phyloP scores from a whole-genome alignment of 768 basidiomycete species.

The Cystobasidium onofrii region DNA sequence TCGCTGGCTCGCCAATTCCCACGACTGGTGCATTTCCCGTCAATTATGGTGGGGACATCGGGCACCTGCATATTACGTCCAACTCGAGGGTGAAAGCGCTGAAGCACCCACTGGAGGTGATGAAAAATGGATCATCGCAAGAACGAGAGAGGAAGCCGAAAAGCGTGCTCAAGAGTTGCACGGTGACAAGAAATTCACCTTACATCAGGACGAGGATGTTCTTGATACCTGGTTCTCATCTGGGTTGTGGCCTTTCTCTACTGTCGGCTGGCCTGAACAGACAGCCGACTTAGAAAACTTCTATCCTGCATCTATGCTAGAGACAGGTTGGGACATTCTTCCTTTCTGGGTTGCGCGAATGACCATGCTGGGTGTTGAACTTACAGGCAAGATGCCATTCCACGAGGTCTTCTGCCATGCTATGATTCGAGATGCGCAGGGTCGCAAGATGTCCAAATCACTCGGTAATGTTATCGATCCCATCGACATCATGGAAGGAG shows the following conservation, averaged over 20 bases:
- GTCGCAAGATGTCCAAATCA: constrained; percentile 97
- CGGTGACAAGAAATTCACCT: constrained; percentile 60
- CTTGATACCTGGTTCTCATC: constrained; percentile 99
- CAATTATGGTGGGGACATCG: constrained; percentile 99
- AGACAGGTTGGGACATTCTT: constrained; percentile 99
- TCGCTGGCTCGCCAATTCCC: constrained; percentile 85
- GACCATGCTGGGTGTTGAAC: constrained; percentile 80
- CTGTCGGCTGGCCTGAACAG: constrained; percentile 96
- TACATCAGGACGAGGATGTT: constrained; percentile 93
- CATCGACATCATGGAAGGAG: constrained; percentile 82
- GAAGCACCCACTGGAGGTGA: constrained; percentile 59
- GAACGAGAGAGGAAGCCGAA: constrained; percentile 66
- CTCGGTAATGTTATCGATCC: constrained; percentile 97
- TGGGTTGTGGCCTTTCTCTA: constrained; percentile 93
- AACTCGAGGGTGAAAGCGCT: constrained; percentile 57
- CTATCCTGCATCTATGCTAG: constrained; percentile 82
- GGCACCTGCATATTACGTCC: constrained; percentile 85
- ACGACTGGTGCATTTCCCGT: constrained; percentile 98
- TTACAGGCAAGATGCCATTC: constrained; percentile 89
- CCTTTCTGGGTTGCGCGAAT: constrained; percentile 99
- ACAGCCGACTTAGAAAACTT: constrained; percentile 68
- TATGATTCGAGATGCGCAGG: constrained; percentile 97
- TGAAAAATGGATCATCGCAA: constrained; percentile 85
- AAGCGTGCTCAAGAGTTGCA: constrained; percentile 60
- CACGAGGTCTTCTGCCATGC: constrained; percentile 93